A percentile compares a stretch with the other conserved stretches of the same genome.
phyloP scores from a whole-genome alignment of 2,329 filamentous ascomycete genomes.

The Periconia macrospinosa region DNA sequence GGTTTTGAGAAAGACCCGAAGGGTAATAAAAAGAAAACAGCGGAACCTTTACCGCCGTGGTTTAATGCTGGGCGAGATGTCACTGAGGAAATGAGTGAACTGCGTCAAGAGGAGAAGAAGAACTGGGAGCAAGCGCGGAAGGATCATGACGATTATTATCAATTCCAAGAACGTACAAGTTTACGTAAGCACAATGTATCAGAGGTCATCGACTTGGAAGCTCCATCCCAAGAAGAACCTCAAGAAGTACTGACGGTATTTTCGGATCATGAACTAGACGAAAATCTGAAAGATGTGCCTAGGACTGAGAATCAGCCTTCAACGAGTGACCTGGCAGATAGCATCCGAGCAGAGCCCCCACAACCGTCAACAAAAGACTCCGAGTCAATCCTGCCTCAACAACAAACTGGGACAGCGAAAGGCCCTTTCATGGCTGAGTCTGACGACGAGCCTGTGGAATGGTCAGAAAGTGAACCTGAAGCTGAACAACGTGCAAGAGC shows the following conservation, averaged over 20 bases:
- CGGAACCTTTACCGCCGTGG: conserved; percentile 73
- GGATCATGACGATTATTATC: conserved; percentile 59
- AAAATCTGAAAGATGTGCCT: conserved; percentile 37
- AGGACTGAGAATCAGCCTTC: conserved; percentile 32
- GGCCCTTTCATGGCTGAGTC: conserved; percentile 31
- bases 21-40: conserved; percentile 49
- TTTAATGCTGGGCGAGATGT: conserved; percentile 60
- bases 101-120: conserved; percentile 46
- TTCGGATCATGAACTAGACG: conserved; percentile 59
- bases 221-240: conserved; percentile 47
- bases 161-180: conserved; percentile 64
- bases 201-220: conserved; percentile 53
- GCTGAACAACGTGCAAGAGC: conserved; percentile 13
- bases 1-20: conserved; percentile 63
- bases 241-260: conserved; percentile 64
- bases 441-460: conserved; percentile 50
- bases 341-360: conserved; percentile 46
- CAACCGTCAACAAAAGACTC: conserved; percentile 23
- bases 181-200: conserved; percentile 58
- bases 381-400: conserved; percentile 21
- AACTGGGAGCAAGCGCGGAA: conserved; percentile 61
- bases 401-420: conserved; percentile 17
- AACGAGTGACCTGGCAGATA: conserved; percentile 51
- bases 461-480: conserved; percentile 57
- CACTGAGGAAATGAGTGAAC: conserved; percentile 57